These are phyloP conservation scores for Isatis tinctoria DNA, from an alignment of 345 rosid genomes.

Conservation along the genomic window DNA sequence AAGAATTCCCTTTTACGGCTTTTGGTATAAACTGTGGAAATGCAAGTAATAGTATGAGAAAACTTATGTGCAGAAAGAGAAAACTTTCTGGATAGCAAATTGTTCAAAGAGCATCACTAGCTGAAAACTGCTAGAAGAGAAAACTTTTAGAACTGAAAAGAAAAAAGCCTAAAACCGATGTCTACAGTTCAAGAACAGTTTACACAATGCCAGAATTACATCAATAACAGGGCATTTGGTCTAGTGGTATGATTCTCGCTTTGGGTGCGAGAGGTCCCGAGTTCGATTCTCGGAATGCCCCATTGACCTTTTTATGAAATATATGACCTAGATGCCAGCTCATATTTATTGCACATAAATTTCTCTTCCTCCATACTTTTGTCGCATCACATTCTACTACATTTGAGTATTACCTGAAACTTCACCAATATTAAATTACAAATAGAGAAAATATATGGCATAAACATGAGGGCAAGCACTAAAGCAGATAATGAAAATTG, in stretches of 20 bases:
- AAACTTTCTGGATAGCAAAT: background rate
- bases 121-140: no score
- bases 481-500: no score
- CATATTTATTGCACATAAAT: no score
- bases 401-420: no score
- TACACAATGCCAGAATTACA: background rate
- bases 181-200: background rate
- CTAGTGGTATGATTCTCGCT: slow-evolving; percentile 92
- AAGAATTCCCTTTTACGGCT: background rate
- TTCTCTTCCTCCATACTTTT: no score
- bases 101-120: background rate
- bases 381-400: no score
- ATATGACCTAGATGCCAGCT: slow-evolving; percentile 35
- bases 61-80: background rate
- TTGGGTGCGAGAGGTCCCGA: slow-evolving; percentile 86
- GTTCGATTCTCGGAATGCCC: slow-evolving; percentile 74
- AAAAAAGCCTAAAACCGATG: background rate
- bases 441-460: no score
- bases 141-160: background rate
- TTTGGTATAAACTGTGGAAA: background rate
- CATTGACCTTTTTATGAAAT: slow-evolving; percentile 35
- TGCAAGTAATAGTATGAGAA: background rate
- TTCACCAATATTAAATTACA: no score
- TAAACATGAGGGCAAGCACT: no score
- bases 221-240: slow-evolving; percentile 50